Conservation (phyloP, 208 protist species). For the Naegleria fowleri region DNA sequence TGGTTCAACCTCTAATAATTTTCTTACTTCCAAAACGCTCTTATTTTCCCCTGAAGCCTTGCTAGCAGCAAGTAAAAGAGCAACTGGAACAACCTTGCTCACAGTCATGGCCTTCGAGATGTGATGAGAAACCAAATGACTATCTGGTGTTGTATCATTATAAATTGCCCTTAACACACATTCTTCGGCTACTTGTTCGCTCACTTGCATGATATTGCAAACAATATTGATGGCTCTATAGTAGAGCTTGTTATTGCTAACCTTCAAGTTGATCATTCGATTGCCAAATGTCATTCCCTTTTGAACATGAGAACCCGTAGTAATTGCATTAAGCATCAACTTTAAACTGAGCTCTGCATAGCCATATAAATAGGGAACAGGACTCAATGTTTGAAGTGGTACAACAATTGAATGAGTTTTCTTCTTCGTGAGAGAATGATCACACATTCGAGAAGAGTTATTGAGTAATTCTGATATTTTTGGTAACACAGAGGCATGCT, state of each 20-base stretch:
- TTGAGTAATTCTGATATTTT: background rate
- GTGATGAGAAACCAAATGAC: background rate
- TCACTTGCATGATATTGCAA: background rate
- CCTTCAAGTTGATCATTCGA: constrained; percentile 35
- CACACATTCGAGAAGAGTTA: too few relatives aligned
- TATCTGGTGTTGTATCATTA: background rate
- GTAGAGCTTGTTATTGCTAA: constrained; percentile 39
- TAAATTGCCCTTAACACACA: constrained; percentile 13
- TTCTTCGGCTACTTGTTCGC: background rate
- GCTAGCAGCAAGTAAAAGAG: background rate
- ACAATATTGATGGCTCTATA: constrained; percentile 31
- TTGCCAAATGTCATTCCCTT: constrained; percentile 31
- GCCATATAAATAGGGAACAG: constrained; percentile 12
- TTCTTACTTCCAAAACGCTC: background rate
- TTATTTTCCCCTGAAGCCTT: background rate
- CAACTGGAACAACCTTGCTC: constrained; percentile 26
- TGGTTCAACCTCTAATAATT: background rate
- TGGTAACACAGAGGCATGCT: background rate
- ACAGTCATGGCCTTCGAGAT: background rate
- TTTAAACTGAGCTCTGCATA: constrained; percentile 37
- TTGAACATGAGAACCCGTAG: constrained; percentile 36
- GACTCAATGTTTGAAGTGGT: too few relatives aligned
- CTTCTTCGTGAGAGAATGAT: too few relatives aligned
- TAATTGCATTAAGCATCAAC: constrained; percentile 40
- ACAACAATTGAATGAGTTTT: background rate